Conservation (phyloP, 345 rosid species). For the Eucalyptus cloeziana region DNA sequence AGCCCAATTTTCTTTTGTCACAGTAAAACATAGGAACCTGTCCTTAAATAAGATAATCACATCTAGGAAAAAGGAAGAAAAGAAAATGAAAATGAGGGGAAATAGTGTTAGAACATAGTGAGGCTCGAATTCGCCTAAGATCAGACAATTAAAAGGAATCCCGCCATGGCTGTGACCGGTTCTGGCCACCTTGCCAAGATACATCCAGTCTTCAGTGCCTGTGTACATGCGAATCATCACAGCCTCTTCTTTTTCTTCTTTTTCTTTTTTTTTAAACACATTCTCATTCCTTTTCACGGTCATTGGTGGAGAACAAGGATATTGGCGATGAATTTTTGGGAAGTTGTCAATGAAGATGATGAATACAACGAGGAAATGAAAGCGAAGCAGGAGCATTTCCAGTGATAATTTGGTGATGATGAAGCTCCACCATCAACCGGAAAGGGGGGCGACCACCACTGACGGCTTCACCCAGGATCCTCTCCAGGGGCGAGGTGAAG, state of each 20-base stretch:
- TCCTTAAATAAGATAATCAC: background rate
- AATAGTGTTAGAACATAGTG: background rate
- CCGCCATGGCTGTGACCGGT: background rate
- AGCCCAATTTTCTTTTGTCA: background rate
- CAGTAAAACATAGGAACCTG: background rate
- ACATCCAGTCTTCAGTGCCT: background rate
- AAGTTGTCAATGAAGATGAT: background rate
- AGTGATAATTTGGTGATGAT: too few species aligned
- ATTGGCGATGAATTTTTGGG: background rate
- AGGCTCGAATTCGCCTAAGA: background rate
- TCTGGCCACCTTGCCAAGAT: background rate
- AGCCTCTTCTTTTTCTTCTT: background rate
- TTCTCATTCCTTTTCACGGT: background rate
- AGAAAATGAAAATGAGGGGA: too few species aligned
- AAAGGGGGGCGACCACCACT: background rate
- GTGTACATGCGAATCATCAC: background rate
- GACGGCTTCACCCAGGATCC: background rate
- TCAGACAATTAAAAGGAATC: background rate
- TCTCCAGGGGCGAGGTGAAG: background rate
- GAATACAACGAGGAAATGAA: background rate
- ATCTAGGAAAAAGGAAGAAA: background rate
- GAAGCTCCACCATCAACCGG: background rate
- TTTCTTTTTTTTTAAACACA: background rate
- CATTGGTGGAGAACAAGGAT: background rate
- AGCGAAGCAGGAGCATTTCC: background rate